phyloP scores from a whole-genome alignment of 2,329 filamentous ascomycete species.

The Microsporum canis region DNA sequence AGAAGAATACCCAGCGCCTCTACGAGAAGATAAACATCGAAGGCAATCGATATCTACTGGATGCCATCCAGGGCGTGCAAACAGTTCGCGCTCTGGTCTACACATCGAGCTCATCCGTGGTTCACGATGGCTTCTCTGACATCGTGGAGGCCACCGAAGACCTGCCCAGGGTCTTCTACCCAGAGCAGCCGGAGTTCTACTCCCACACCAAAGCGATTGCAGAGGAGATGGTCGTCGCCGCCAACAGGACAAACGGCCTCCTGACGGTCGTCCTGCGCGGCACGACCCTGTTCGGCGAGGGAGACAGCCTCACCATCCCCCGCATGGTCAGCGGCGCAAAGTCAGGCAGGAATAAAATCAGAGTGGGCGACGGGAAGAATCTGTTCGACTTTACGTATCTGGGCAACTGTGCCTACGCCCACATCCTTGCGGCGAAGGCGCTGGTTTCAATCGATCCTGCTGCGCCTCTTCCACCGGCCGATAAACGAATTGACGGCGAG shows the following conservation, averaged over 20 bases:
- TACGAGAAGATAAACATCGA: slow-evolving; percentile 69
- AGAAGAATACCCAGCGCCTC: slow-evolving; percentile 22
- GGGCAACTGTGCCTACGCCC: slow-evolving; percentile 55
- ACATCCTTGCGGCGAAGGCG: slow-evolving; percentile 61
- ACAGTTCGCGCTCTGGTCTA: slow-evolving; percentile 53
- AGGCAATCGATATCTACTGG: slow-evolving; percentile 55
- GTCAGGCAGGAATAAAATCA: slow-evolving; percentile 55
- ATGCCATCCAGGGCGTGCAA: slow-evolving; percentile 45
- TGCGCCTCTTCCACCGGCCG: slow-evolving; percentile 16
- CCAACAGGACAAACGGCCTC: slow-evolving; percentile 28
- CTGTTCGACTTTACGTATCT: slow-evolving; percentile 54
- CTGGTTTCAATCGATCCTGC: slow-evolving; percentile 45
- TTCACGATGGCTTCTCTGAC: slow-evolving; percentile 47
- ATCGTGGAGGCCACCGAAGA: slow-evolving; percentile 60
- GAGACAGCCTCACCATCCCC: slow-evolving; percentile 39
- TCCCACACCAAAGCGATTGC: slow-evolving; percentile 60
- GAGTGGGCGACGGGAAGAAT: slow-evolving; percentile 56
- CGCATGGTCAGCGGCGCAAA: slow-evolving; percentile 45
- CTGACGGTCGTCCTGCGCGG: slow-evolving; percentile 63
- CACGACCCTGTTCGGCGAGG: slow-evolving; percentile 71
- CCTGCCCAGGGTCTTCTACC: slow-evolving; percentile 57
- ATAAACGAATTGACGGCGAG: slow-evolving; percentile 61
- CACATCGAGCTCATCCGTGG: slow-evolving; percentile 68
- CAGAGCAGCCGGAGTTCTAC: slow-evolving; percentile 58
- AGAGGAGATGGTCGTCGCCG: background rate